Evolutionary conservation across 2,329 filamentous ascomycete genomes (phyloP), one percentile per base, ranked within the genome.

Genomic region (Penicillium sp.): DNA sequence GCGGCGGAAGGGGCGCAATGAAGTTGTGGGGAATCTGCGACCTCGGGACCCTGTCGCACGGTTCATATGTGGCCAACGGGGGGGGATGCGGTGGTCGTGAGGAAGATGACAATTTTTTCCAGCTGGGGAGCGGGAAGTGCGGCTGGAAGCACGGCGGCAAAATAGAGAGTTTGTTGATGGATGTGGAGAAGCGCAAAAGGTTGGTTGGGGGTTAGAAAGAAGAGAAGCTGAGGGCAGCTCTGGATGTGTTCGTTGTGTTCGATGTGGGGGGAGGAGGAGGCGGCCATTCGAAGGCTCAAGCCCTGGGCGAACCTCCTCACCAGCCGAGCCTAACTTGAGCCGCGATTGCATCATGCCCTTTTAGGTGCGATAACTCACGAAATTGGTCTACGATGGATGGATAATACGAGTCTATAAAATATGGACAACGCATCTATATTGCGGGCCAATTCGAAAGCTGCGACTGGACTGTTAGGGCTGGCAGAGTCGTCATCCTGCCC

Each of bases 11-110:
- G 66, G 65, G 66, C 65, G 67, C 63, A 62, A 65, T 58, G 60
- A 65, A 65, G 66, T 60, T 70, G 67, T 69, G 73, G 66, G 66
- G 69, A 66, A 65, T 64, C 66, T 68, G 65, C 64, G 67, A 73
- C 59, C 65, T 69, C 67, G 62, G 56, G 56, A 61, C 61, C 59
- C 59, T 66, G 66, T 66, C 63, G 63, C 69, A 65, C 65, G 45
- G 67, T 60, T 70, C 72, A 75, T 74, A 73, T 66, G 71, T 66
- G 71, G 68, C 56, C 53, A 3, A 24, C 37, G 22, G 30, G 30
- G 22, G 30, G 30, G 47, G 42, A 47, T 30, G 28, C 35, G 38
- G n/a, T 28, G 44, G 33, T 50, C 26, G 30, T 47, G 44, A 13
- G 44, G 9, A 15, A 26, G 22, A 49, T n/a, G 24, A 28, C 45